Conservation (phyloP, 108 stramenopile species). For the Nitzschia sp. region DNA sequence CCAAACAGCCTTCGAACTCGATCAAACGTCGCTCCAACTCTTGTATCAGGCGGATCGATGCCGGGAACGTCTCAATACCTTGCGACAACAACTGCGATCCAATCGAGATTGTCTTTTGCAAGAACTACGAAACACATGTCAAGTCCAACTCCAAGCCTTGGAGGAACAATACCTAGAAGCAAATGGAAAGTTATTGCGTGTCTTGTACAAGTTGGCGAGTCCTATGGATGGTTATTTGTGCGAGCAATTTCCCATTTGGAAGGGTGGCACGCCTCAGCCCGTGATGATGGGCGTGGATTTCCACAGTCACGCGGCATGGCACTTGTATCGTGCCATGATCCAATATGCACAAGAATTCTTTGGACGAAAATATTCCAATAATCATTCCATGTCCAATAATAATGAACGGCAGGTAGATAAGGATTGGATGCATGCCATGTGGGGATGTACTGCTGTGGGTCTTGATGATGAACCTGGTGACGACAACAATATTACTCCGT, state of each 20-base stretch:
- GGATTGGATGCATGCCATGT: conserved; percentile 8
- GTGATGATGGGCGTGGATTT: no score
- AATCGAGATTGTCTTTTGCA: background rate
- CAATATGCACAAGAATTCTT: background rate
- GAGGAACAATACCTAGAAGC: background rate
- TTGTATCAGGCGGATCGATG: no score
- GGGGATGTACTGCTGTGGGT: conserved; percentile 6
- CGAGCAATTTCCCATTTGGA: background rate
- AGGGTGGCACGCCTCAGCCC: no score
- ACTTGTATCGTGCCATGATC: background rate
- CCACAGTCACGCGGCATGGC: no score
- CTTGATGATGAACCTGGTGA: background rate
- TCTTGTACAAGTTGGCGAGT: background rate
- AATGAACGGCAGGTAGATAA: background rate
- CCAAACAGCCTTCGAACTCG: background rate
- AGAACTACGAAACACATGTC: background rate
- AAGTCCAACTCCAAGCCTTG: background rate
- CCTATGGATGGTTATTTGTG: background rate
- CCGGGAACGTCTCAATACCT: no score
- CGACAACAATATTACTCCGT: background rate
- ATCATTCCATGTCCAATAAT: background rate
- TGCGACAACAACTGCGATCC: no score
- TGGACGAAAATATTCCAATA: background rate
- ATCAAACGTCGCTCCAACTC: background rate
- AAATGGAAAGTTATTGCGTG: background rate